Base-by-base conservation (phyloP, 176 grass and related monocot genomes). In the Aegilops bicornis region DNA sequence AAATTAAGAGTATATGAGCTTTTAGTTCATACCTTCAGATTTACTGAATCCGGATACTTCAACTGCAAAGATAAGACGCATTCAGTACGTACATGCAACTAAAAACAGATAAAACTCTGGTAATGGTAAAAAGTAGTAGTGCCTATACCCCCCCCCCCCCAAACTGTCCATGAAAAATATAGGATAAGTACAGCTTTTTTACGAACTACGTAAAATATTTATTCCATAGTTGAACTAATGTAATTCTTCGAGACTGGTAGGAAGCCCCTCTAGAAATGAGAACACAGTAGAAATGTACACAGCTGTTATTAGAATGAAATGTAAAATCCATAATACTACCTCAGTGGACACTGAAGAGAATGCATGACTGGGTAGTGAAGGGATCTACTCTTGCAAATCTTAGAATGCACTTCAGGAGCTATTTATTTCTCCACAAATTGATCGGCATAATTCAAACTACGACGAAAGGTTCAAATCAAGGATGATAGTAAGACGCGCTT, bases 1-100 rank as follows among this genome's bases (percentile, higher is more conserved):
- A 8, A 61, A 10, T 17, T 7, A 45, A 62, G 52, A 24, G 20
- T 32, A 47, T 27, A 81, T 33, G 67, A 87, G 20, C 37, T n/a
- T 16, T 32, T 20, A 10, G 9, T 33, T 67, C 59, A 85, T 39
- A 97, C 95, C 95, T 94, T 97, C 81, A 45, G 39, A 45, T 86
- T 91, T 82, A 78, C 92, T 80, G 80, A 7, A 82, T 78, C 85
- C 73, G 77, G 66, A 92, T 89, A 82, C 20, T 64, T 85, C 20
- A 92, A 88, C 95, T 97, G 79, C 15, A 82, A 86, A 85, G 22
- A 75, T 11, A 61, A 61, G 32, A 8, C 13, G 75, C 69, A 42
- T 42, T 65, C 68, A 39, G 54, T 54, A 84, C 24, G 40, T 23
- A 23, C 22, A 74, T 24, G 31, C 54, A 73, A 79, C 19, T 81